phyloP scores from a whole-genome alignment of 2,329 filamentous ascomycete species.

The Pseudogymnoascus sp. region DNA sequence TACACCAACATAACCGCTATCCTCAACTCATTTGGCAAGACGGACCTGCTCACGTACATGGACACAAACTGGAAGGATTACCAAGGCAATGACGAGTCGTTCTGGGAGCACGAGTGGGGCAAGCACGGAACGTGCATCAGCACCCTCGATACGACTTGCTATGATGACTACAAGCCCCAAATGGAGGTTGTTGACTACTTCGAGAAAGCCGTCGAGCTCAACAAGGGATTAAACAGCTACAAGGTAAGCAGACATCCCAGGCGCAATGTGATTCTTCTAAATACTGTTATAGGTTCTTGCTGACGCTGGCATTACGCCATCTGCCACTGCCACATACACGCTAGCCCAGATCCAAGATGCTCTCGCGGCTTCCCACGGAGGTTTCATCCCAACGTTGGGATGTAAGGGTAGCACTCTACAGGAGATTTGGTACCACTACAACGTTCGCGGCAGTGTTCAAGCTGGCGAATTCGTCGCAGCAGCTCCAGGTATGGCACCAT shows the following conservation, averaged over 20 bases:
- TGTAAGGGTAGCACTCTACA: conserved; percentile 38
- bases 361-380: conserved; percentile 38
- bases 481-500: conserved; percentile 12
- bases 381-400: conserved; percentile 35
- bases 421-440: conserved; percentile 47
- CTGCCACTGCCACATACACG: conserved; percentile 34
- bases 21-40: conserved; percentile 44
- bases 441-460: conserved; percentile 44
- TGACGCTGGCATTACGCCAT: conserved; percentile 51
- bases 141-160: conserved; percentile 61
- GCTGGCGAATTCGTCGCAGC: conserved; percentile 39
- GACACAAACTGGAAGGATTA: conserved; percentile 64
- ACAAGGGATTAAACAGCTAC: conserved; percentile 59
- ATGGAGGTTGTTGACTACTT: conserved; percentile 65
- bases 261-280: neutral
- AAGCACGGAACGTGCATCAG: conserved; percentile 69
- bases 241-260: conserved; percentile 31
- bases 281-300: conserved; percentile 39
- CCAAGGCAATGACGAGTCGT: conserved; percentile 51
- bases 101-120: conserved; percentile 69
- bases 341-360: conserved; percentile 35
- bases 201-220: conserved; percentile 55
- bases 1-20: conserved; percentile 61
- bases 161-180: conserved; percentile 48
- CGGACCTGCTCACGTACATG: conserved; percentile 58